These are phyloP conservation scores for Circinella umbellata DNA, from an alignment of 371 early-diverging fungal species.

Conservation along the genomic window DNA sequence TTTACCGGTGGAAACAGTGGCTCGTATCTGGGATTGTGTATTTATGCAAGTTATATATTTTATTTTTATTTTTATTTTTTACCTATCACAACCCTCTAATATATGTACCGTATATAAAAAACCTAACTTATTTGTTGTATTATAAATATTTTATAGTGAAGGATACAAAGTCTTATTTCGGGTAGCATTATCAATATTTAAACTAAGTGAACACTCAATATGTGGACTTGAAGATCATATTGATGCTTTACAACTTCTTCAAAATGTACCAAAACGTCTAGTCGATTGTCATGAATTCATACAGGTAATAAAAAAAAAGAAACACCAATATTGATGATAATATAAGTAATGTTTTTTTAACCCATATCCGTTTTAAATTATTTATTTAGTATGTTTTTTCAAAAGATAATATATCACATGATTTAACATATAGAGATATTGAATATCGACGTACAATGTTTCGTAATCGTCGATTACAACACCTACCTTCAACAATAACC, in stretches of 20 bases:
- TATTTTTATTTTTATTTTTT: not conserved
- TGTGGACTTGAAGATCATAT: constrained; percentile 66
- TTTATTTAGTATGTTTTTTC: constrained; percentile 17
- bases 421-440: constrained; percentile 16
- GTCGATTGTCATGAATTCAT: constrained; percentile 77
- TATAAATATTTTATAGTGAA: constrained; percentile 50
- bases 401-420: constrained; percentile 8
- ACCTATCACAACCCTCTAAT: too few species aligned
- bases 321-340: not conserved
- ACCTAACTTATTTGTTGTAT: not conserved
- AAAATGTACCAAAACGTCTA: constrained; percentile 77
- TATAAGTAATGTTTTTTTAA: too few species aligned
- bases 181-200: constrained; percentile 78
- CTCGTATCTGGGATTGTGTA: constrained; percentile 87
- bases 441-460: constrained; percentile 13
- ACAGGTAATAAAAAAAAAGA: constrained; percentile 47
- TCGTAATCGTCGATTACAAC: constrained; percentile 34
- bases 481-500: not conserved
- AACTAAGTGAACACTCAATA: constrained; percentile 72
- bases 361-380: not conserved
- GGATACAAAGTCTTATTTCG: constrained; percentile 84
- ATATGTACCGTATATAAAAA: too few species aligned
- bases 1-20: constrained; percentile 71
- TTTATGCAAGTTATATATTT: constrained; percentile 59
- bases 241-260: constrained; percentile 71